Evolutionary conservation across 2,329 filamentous ascomycete species (phyloP).

Genomic region (Pestalotiopsis sp.): DNA sequence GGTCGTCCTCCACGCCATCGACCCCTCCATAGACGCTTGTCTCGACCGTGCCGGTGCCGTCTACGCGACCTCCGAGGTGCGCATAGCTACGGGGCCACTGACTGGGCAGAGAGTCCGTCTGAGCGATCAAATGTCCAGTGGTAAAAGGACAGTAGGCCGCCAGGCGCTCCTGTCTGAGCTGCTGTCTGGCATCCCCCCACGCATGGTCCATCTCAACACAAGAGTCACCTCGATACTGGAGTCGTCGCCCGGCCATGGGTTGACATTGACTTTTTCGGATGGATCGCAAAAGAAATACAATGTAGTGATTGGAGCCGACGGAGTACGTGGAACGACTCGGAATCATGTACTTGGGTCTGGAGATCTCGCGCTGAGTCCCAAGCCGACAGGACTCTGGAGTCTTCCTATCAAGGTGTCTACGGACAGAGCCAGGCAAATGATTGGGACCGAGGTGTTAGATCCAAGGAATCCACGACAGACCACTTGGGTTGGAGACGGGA

Average conservation of each 20-base stretch:
- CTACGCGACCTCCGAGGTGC: constrained; percentile 16
- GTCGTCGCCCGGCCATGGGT: constrained; percentile 14
- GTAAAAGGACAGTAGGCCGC: constrained; percentile 23
- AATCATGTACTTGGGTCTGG: constrained; percentile 23
- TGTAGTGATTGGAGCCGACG: constrained; percentile 28
- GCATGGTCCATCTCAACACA: constrained; percentile 25
- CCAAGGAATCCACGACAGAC: constrained; percentile 22
- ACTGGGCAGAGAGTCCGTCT: constrained; percentile 20
- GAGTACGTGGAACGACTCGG: constrained; percentile 23
- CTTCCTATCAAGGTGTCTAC: constrained; percentile 27
- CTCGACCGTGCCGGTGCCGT: constrained; percentile 28
- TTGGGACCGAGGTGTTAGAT: constrained; percentile 26
- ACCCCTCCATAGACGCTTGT: constrained; percentile 24
- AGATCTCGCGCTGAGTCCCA: constrained; percentile 19
- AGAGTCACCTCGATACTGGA: constrained; percentile 24
- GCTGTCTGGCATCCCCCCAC: constrained; percentile 23
- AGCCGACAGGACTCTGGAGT: constrained; percentile 26
- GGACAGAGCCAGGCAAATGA: constrained; percentile 22
- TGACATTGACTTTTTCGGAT: constrained; percentile 25
- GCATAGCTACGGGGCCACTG: constrained; percentile 21
- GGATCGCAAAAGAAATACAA: constrained; percentile 29
- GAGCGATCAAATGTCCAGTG: constrained; percentile 11
- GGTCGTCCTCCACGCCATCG: constrained; percentile 23
- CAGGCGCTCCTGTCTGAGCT: constrained; percentile 27
- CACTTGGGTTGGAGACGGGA: constrained; percentile 30